phyloP scores from a whole-genome alignment of 345 rosid genomes.

The Aquilaria sinensis region DNA sequence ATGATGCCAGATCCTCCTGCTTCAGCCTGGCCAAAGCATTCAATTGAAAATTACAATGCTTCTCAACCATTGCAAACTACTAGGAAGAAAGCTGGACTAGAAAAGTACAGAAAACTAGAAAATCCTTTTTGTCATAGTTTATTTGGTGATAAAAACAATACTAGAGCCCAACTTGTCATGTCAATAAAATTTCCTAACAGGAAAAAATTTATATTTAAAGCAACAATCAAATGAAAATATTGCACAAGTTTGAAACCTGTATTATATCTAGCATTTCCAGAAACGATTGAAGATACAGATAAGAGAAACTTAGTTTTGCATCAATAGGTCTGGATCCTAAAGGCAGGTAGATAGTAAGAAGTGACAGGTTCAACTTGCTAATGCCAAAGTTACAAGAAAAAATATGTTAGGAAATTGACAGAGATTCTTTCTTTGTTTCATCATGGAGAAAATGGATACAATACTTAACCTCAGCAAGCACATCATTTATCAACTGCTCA shows the following conservation, averaged over 20 bases:
- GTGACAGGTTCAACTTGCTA: not conserved
- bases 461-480: conserved; percentile 64
- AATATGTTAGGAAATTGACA: not conserved
- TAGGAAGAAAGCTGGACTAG: no score
- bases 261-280: no score
- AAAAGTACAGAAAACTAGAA: no score
- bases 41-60: not conserved
- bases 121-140: no score
- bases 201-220: no score
- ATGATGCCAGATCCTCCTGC: conserved; percentile 80
- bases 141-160: no score
- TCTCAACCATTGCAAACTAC: not conserved
- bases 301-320: not conserved
- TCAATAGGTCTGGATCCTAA: not conserved
- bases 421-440: not conserved
- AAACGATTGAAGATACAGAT: not conserved
- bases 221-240: no score
- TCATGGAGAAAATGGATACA: not conserved
- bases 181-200: no score
- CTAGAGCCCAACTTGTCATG: no score
- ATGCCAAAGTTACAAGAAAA: not conserved
- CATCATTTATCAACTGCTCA: conserved; percentile 85
- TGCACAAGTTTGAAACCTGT: no score
- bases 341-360: not conserved
- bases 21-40: conserved; percentile 59